Evolutionary conservation across 345 rosid species (phyloP), one percentile per base, ranked within the genome.

Genomic region (Citrus sp.): DNA sequence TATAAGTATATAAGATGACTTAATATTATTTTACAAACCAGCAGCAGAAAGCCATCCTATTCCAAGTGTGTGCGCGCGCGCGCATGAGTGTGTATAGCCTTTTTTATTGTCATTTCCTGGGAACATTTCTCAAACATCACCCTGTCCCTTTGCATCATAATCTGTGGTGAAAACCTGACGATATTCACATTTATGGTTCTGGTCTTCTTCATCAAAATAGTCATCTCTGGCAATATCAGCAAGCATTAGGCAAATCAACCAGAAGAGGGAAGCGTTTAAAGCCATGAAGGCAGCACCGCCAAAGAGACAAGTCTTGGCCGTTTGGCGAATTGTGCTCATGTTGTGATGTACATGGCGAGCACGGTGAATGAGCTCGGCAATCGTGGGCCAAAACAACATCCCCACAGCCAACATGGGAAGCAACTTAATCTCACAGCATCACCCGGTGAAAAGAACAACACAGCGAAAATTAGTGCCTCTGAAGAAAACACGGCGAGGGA

Each of bases 241-340:
- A 4, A 85, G 82, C 79, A 78, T 83, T 22, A 85, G 79, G 70
- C 84, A 75, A 27, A 85, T 60, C 78, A 85, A 59, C 84, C 86
- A 83, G 79, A 80, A 85, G 42, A 85, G 82, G 13, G 82, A 67
- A 73, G 88, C 82, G 69, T 76, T 64, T 8, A 85, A 73, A 58
- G 87, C 67, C 68, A 80, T 3, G 76, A 82, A 80, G 49, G 85
- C 84, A 1, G 67, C 86, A 2, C 84, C 84, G 2, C 85, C 84
- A 72, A 85, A 76, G 22, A 85, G 80, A 19, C 82, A 82, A 5
- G 75, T 72, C 77, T 82, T 80, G 40, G 86, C 82, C 4, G 86
- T 78, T 30, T 79, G 80, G 74, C 85, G 78, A 3, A 38, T 64
- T 5, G 82, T 51, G 54, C 74, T n/a, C 37, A 61, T 38, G 77